Conservation (phyloP, 2,329 filamentous ascomycete genomes). For the Apiospora aurea region DNA sequence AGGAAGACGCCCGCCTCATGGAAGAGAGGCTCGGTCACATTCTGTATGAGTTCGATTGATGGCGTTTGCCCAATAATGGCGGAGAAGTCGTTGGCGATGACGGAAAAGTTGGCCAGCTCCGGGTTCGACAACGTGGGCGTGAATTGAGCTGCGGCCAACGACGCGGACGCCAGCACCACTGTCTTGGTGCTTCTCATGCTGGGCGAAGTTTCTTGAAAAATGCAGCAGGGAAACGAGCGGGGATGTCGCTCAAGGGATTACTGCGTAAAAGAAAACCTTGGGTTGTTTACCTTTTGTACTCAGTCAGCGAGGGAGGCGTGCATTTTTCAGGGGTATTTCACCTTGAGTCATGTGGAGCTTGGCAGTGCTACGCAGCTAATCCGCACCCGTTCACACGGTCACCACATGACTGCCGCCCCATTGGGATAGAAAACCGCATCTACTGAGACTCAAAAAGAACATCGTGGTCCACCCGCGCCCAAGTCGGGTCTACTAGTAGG, state of each 20-base stretch:
- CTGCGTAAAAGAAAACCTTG: not conserved
- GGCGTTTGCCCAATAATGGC: slow-evolving; percentile 25
- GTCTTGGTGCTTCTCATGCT: not conserved
- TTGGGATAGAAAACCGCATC: no score
- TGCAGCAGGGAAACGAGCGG: not conserved
- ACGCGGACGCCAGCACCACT: not conserved
- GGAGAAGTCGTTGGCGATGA: slow-evolving; percentile 26
- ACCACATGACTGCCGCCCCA: no score
- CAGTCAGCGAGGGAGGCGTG: not conserved
- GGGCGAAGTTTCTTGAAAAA: not conserved
- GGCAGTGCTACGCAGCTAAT: not conserved
- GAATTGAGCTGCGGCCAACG: not conserved
- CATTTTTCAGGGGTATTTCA: not conserved
- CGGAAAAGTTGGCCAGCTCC: slow-evolving; percentile 28
- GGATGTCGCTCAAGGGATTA: not conserved
- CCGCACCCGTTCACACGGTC: not conserved
- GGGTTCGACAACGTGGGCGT: slow-evolving; percentile 23
- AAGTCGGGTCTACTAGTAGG: not conserved
- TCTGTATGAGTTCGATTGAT: slow-evolving; percentile 29
- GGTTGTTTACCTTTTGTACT: not conserved
- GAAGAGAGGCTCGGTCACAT: slow-evolving; percentile 29
- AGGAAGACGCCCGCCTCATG: slow-evolving; percentile 28
- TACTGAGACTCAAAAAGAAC: no score
- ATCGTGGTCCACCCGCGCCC: not conserved
- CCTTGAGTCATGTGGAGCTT: not conserved